Conservation (phyloP, 2,329 filamentous ascomycete species). For the Eutypella sp. region DNA sequence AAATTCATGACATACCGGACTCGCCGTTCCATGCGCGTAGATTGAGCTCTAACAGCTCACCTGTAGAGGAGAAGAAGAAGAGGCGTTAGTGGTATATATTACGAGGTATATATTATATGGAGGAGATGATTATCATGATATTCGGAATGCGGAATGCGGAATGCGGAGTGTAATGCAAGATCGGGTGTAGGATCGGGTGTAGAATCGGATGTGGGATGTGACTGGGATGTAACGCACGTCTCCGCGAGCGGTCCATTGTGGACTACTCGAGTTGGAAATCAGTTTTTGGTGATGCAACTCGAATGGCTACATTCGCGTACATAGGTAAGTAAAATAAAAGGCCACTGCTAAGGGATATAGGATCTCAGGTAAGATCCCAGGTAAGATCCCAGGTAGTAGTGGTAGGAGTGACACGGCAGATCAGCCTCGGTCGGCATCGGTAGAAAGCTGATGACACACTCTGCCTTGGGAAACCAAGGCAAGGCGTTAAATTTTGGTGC, state of each 20-base stretch:
- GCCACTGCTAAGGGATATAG: slow-evolving; percentile 40
- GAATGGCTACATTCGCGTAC: slow-evolving; percentile 43
- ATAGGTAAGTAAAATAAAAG: slow-evolving; percentile 13
- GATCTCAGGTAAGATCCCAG: too few species aligned
- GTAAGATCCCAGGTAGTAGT: too few species aligned
- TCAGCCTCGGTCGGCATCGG: slow-evolving; percentile 42
- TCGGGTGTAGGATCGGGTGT: too few species aligned
- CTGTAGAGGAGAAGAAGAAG: slow-evolving; percentile 39
- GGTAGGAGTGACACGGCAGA: slow-evolving; percentile 33
- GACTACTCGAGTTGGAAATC: slow-evolving; percentile 33
- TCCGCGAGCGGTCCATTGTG: slow-evolving; percentile 60
- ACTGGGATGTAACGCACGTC: slow-evolving; percentile 42
- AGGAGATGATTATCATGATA: too few species aligned
- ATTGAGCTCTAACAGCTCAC: slow-evolving; percentile 87
- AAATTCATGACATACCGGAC: slow-evolving; percentile 53
- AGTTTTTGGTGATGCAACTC: slow-evolving; percentile 14
- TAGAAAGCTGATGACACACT: slow-evolving; percentile 17
- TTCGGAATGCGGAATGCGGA: too few species aligned
- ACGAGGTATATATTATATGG: too few species aligned
- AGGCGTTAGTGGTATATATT: slow-evolving; percentile 19
- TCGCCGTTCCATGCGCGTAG: slow-evolving; percentile 84
- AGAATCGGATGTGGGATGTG: slow-evolving; percentile 1
- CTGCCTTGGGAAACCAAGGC: slow-evolving; percentile 19
- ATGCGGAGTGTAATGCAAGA: too few species aligned
- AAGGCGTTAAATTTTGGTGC: slow-evolving; percentile 4